Base-by-base conservation (phyloP, 2,329 filamentous ascomycete species). In the Daldinia eschscholtzii region DNA sequence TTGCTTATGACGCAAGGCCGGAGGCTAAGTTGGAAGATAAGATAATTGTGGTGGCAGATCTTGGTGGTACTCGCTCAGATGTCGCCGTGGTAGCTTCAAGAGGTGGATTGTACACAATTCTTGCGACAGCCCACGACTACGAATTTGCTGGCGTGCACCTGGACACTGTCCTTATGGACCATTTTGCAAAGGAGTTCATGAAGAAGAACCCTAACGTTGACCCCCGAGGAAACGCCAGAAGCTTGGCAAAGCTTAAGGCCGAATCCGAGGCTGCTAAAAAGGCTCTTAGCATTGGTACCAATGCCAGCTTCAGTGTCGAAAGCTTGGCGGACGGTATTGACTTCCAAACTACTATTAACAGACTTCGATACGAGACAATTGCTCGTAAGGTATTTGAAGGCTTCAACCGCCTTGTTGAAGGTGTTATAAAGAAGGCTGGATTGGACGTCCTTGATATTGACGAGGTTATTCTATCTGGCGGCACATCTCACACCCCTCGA, bases 151-250 rank as follows among this genome's bases (percentile, higher is more conserved):
- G 96, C 77, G 87, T 89, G 39, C 90, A 94, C 73, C 87, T 99
- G 64, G 96, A 99, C 84, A 88, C 96, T 80, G 92, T 95, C 57
- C 87, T 99, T 66, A 92, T 97, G 80, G 95, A 99, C 80, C 91
- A 98, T 86, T 98, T 98, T 76, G 92, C 95, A 75, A 99, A 99
- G 87, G 96, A 99, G 83, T 99, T 99, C 84, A 88, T 96, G 78
- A 98, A 99, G 89, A 97, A 97, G 87, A 89, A 98, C 88, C 91
- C 91, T 84, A 82, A 81, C 39, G 89, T 89, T 65, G 96, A 98
- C 81, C 96, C 96, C 23, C 89, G 94, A 74, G 87, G 91, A 78
- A 93, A 96, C 79, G 86, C 91, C 62, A 91, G 91, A 76, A 92
- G 92, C 76, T 84, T 98, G 75, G 94, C 96, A 69, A 99, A 98